These are phyloP conservation scores for Fennellomyces sp. DNA, from an alignment of 371 early-diverging fungal genomes.

Conservation along the genomic window DNA sequence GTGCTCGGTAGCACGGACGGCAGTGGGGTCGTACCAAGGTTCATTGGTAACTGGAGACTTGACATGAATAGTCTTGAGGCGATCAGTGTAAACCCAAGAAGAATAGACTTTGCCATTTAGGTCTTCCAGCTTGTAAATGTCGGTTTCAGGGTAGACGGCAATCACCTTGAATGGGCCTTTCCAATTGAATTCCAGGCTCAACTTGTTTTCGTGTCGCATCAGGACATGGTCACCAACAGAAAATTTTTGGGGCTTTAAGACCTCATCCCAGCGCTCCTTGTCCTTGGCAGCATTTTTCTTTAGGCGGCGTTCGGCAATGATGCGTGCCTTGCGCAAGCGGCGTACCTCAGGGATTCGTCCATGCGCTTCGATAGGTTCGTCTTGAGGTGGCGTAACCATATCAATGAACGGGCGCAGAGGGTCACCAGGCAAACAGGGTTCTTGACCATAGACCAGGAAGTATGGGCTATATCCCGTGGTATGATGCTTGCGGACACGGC, in stretches of 20 bases:
- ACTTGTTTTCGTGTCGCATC: too few species aligned
- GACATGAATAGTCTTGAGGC: not conserved
- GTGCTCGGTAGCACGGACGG: too few species aligned
- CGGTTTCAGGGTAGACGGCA: not conserved
- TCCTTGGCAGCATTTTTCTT: too few species aligned
- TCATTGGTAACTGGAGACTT: too few species aligned
- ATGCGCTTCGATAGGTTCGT: too few species aligned
- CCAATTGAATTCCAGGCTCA: conserved; percentile 13
- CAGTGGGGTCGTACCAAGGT: too few species aligned
- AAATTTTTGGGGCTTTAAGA: too few species aligned
- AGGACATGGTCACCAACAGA: too few species aligned
- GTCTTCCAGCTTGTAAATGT: conserved; percentile 8
- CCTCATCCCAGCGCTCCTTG: too few species aligned
- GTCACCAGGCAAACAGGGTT: not conserved
- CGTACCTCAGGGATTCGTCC: too few species aligned
- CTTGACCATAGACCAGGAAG: conserved; percentile 4
- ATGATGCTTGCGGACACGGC: conserved; percentile 12
- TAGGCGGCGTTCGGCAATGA: too few species aligned
- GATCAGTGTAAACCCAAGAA: not conserved
- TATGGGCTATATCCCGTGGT: conserved; percentile 18
- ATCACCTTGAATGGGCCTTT: conserved; percentile 6
- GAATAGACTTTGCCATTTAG: not conserved
- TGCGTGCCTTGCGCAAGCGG: too few species aligned
- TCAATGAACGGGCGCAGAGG: not conserved
- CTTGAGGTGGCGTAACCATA: not conserved